These are phyloP conservation scores for Diutina pseudorugosa DNA, from an alignment of 1,139 yeast genomes.

Conservation along the genomic window DNA sequence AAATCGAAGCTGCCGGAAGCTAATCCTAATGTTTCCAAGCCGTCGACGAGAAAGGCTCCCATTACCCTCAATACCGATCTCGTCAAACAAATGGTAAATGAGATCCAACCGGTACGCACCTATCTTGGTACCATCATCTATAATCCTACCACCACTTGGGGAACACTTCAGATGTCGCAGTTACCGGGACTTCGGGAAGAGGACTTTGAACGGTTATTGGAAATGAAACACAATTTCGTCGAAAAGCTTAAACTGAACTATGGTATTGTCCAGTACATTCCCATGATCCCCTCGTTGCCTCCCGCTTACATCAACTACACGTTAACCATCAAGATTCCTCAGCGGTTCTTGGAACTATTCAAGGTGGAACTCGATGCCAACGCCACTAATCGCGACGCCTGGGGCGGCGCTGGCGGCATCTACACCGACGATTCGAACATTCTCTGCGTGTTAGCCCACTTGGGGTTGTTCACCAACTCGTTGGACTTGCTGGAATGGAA, in stretches of 20 bases:
- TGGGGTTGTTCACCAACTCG: slow-evolving; percentile 41
- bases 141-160: slow-evolving; percentile 41
- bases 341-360: slow-evolving; percentile 20
- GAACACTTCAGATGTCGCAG: slow-evolving; percentile 23
- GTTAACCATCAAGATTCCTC: slow-evolving; percentile 56
- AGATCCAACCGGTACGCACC: background rate
- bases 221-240: slow-evolving; percentile 17
- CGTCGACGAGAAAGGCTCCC: background rate
- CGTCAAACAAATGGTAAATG: background rate
- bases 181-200: slow-evolving; percentile 26
- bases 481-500: slow-evolving; percentile 25
- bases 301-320: slow-evolving; percentile 45
- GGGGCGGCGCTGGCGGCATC: slow-evolving; percentile 77
- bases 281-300: slow-evolving; percentile 35
- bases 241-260: slow-evolving; percentile 11
- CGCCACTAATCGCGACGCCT: slow-evolving; percentile 41
- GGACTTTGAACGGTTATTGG: slow-evolving; percentile 19
- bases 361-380: slow-evolving; percentile 13
- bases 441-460: slow-evolving; percentile 59
- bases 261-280: slow-evolving; percentile 18
- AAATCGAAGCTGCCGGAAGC: background rate
- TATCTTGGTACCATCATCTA: slow-evolving; percentile 50
- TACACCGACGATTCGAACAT: slow-evolving; percentile 92
- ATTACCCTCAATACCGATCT: background rate
- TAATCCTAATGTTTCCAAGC: background rate